phyloP scores from a whole-genome alignment of 345 rosid genomes.

The Fremontodendron californicum region DNA sequence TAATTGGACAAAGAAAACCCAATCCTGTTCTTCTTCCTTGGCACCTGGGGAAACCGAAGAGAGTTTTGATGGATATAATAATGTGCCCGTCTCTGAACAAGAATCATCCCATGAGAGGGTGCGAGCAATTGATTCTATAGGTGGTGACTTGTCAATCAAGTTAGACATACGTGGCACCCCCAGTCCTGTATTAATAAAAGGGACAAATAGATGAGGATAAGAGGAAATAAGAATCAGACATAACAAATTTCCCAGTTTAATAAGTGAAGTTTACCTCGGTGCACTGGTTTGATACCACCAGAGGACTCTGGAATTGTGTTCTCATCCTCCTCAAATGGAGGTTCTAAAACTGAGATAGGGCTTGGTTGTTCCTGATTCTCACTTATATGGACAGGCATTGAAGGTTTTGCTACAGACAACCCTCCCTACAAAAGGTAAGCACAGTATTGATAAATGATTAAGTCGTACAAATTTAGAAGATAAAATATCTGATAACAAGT shows the following conservation, averaged over 20 bases:
- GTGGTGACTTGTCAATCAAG: conserved; percentile 78
- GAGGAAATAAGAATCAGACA: background rate
- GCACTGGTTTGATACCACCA: conserved; percentile 34
- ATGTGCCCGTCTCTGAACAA: conserved; percentile 31
- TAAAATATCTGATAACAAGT: conserved; percentile 4
- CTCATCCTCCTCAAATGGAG: conserved; percentile 67
- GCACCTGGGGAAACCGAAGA: conserved; percentile 23
- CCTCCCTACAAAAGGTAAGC: conserved; percentile 45
- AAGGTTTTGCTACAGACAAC: conserved; percentile 41
- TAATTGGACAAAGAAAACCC: conserved; percentile 50
- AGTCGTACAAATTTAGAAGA: background rate
- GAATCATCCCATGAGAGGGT: conserved; percentile 63
- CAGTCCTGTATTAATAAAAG: conserved; percentile 35
- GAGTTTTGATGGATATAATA: conserved; percentile 33
- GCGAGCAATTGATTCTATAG: conserved; percentile 62
- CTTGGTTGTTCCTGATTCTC: conserved; percentile 94
- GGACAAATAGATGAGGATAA: background rate
- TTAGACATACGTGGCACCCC: conserved; percentile 47
- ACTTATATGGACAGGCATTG: conserved; percentile 27
- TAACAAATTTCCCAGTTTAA: background rate
- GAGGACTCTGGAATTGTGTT: conserved; percentile 36
- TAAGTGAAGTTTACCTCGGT: conserved; percentile 33
- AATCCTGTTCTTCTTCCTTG: conserved; percentile 61
- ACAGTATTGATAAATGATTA: conserved; percentile 8
- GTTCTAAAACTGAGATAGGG: conserved; percentile 83